phyloP scores from a whole-genome alignment of 2,329 filamentous ascomycete species.

The Dactylonectria macrodidyma region DNA sequence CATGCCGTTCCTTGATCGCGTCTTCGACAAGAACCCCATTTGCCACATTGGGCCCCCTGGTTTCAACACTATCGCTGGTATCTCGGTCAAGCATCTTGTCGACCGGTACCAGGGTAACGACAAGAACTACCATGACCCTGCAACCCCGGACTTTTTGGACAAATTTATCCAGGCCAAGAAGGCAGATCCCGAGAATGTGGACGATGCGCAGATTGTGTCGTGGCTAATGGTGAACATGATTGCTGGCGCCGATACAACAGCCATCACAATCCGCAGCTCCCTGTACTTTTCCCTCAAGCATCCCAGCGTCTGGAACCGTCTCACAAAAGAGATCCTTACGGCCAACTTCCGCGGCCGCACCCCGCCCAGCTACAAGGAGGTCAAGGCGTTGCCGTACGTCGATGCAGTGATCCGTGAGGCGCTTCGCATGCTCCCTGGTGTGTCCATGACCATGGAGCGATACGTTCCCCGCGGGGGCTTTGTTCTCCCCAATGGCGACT shows the following conservation, averaged over 20 bases:
- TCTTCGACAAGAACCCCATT: slow-evolving; percentile 58
- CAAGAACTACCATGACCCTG: slow-evolving; percentile 42
- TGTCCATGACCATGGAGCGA: slow-evolving; percentile 61
- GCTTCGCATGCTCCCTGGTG: slow-evolving; percentile 60
- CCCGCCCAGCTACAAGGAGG: slow-evolving; percentile 35
- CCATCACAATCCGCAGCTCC: slow-evolving; percentile 42
- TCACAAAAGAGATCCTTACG: slow-evolving; percentile 35
- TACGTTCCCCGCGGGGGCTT: slow-evolving; percentile 58
- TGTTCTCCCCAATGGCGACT: slow-evolving; percentile 49
- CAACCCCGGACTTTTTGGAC: slow-evolving; percentile 55
- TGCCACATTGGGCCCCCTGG: slow-evolving; percentile 52
- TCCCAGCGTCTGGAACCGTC: slow-evolving; percentile 33
- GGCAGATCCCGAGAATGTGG: slow-evolving; percentile 51
- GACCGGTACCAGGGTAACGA: slow-evolving; percentile 50
- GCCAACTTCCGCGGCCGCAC: slow-evolving; percentile 20
- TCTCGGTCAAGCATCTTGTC: slow-evolving; percentile 48
- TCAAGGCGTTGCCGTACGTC: slow-evolving; percentile 36
- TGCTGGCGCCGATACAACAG: slow-evolving; percentile 45
- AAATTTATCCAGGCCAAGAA: slow-evolving; percentile 58
- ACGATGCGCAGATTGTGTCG: slow-evolving; percentile 54
- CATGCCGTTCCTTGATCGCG: slow-evolving; percentile 52
- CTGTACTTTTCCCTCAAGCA: slow-evolving; percentile 44
- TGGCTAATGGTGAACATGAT: slow-evolving; percentile 53
- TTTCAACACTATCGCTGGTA: slow-evolving; percentile 48
- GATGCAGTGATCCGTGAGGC: slow-evolving; percentile 63